Base-by-base conservation (phyloP, 345 rosid species). In the Brassica cretica region DNA sequence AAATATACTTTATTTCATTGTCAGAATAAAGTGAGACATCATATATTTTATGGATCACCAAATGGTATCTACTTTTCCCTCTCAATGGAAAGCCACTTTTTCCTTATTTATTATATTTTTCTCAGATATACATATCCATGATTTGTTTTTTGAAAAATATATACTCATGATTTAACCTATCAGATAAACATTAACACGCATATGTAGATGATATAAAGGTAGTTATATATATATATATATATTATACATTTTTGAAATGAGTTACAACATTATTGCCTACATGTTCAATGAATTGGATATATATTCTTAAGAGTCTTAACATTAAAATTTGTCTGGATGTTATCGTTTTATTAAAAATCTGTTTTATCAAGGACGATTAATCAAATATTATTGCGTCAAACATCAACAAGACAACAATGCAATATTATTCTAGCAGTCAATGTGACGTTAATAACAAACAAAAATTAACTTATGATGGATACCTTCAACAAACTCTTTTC, bases 1-100 rank as follows among this genome's bases (percentile, higher is more conserved):
- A 29, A 29, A 39, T 53, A 27, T 27, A 66, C 61, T 78, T 78
- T 64, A 67, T 78, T 44, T 78, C 68, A 60, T 32, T 66, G 77
- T 78, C 73, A 78, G 44, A 24, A 60, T 60, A 78, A 78, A 78
- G 82, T 25, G 65, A 73, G 74, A 78, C 74, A 73, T 66, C 33
- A 29, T 66, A 72, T 66, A 24, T 68, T 49, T 59, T 33, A 60
- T 21, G 18, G 68, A 46, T 61, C 72, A 67, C 62, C 49, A 58
- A 65, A 64, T 14, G 39, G 62, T 18, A 39, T 59, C 72, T 72
- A 30, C 14, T 66, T 71, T 71, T 39, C 3, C 7, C 71, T 58
- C 72, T 37, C 66, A 56, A 66, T 58, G 61, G 53, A 78, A 78
- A 72, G 19, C 63, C 49, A 24, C 73, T 72, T 77, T 69, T 53